Base-by-base conservation (phyloP, 768 basidiomycete species). In the Mycena galericulata region DNA sequence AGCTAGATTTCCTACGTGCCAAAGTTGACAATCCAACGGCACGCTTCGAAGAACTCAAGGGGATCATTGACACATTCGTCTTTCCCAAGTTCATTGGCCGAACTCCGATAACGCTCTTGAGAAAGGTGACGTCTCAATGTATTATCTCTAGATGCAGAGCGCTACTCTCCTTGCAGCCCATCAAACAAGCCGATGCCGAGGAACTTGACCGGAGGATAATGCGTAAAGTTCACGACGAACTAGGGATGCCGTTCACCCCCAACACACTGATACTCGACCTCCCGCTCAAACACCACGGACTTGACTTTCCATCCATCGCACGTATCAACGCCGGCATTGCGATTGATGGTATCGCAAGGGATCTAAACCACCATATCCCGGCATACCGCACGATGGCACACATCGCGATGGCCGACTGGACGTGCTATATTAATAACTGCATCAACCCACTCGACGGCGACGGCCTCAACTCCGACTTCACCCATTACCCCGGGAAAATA, bases 291-390 rank as follows among this genome's bases (percentile, higher is more conserved):
- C 36, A 20, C 14, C 56, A 53, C 18, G 63, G 63, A 0, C 30
- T 70, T 2, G 68, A 36, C 1, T 65, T 70, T 32, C 68, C 63
- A 5, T 70, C 72, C 24, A 49, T 70, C 4, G 60, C 54, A 2
- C n/a, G 63, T 7, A 56, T 72, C 1, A 72, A 73, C 26, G 59
- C 43, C 2, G 38, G 61, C 0, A 43, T 50, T 11, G 55, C 62
- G 2, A 53, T 73, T 10, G 49, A 60, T 20, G 70, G 70, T 3
- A 34, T 73, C 7, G 36, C 22, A 5, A 34, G 72, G 0, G 62
- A 69, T 30, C 64, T 73, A 0, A 73, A 73, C 40, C 72, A 73
- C 38, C 72, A 73, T 49, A 65, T 73, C 12, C 17, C 66, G n/a
- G 46, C 57, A 14, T 73, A 59, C 49, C 56, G 72, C 2, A 18